Percentiles rank a stretch among this genome's conserved stretches.
Evolutionary conservation across 345 rosid genomes (phyloP).

Genomic region (Viola odorata): DNA sequence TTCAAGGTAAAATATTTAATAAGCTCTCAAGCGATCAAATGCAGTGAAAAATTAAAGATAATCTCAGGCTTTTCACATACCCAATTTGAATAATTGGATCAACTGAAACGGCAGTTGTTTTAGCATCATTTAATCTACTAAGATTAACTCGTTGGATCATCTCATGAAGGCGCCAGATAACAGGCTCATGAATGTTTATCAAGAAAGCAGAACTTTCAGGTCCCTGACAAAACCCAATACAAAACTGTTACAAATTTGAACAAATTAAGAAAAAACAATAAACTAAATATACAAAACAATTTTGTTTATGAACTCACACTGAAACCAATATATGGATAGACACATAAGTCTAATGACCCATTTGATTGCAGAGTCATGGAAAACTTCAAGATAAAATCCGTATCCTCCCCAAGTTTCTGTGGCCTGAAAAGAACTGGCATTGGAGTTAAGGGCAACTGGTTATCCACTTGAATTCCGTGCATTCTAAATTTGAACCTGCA

Average conservation of each 20-base stretch:
- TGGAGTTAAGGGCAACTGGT: slow-evolving; percentile 89
- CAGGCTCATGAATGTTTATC: slow-evolving; percentile 92
- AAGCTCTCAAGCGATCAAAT: neutral
- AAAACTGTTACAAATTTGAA: slow-evolving; percentile 8
- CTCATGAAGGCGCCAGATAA: slow-evolving; percentile 98
- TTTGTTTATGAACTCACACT: slow-evolving; percentile 39
- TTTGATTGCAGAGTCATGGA: slow-evolving; percentile 73
- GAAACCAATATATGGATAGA: slow-evolving; percentile 84
- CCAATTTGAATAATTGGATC: slow-evolving; percentile 95
- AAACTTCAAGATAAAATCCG: slow-evolving; percentile 67
- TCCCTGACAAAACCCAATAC: slow-evolving; percentile 42
- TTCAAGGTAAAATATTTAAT: slow-evolving; percentile 17
- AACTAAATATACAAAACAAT: neutral
- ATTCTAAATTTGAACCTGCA: slow-evolving; percentile 78
- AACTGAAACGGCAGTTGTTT: slow-evolving; percentile 82
- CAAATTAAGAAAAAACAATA: neutral
- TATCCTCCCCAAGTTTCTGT: slow-evolving; percentile 66
- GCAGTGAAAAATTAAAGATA: neutral
- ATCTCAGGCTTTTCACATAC: slow-evolving; percentile 36
- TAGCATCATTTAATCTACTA: slow-evolving; percentile 53
- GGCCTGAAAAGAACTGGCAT: slow-evolving; percentile 97
- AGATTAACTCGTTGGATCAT: slow-evolving; percentile 86
- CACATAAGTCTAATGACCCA: slow-evolving; percentile 71
- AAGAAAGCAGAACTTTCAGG: slow-evolving; percentile 79
- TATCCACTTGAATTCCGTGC: slow-evolving; percentile 87